Conservation (phyloP, 345 rosid species). For the Clausena lansium region DNA sequence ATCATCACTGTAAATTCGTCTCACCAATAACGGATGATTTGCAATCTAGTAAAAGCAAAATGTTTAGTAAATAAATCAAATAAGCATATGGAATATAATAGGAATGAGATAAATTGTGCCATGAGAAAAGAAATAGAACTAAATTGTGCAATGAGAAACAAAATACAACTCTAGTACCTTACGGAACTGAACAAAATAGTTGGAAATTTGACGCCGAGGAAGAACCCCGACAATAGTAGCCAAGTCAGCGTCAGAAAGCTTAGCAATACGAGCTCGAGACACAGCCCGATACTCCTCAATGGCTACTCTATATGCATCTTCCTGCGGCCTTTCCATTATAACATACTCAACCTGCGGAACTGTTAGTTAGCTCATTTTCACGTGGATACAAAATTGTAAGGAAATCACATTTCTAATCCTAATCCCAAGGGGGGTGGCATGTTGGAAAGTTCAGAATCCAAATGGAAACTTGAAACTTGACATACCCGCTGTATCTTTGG, state of each 20-base stretch:
- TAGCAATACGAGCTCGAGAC: constrained; percentile 66
- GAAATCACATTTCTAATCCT: not conserved
- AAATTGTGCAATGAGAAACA: not conserved
- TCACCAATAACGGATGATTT: constrained; percentile 91
- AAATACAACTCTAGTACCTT: constrained; percentile 47
- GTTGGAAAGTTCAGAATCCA: not conserved
- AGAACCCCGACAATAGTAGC: constrained; percentile 49
- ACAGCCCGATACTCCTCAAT: constrained; percentile 84
- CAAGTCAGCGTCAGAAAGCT: constrained; percentile 47
- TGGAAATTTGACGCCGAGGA: constrained; percentile 86
- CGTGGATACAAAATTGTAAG: not conserved
- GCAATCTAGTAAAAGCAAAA: constrained; percentile 63
- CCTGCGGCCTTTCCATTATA: constrained; percentile 73
- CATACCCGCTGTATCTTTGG: constrained; percentile 88
- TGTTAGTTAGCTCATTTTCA: constrained; percentile 14
- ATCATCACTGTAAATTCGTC: constrained; percentile 74
- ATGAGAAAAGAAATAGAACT: not conserved
- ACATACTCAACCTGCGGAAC: constrained; percentile 82
- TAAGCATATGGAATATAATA: constrained; percentile 1
- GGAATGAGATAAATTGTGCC: not conserved
- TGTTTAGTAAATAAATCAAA: constrained; percentile 10
- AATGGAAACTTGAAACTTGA: constrained; percentile 4
- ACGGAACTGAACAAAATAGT: constrained; percentile 89
- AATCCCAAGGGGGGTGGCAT: not conserved
- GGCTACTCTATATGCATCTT: constrained; percentile 78